Evolutionary conservation across 768 basidiomycete species (phyloP), one percentile per base, ranked within the genome.

Genomic region (Termitomyces sp.): DNA sequence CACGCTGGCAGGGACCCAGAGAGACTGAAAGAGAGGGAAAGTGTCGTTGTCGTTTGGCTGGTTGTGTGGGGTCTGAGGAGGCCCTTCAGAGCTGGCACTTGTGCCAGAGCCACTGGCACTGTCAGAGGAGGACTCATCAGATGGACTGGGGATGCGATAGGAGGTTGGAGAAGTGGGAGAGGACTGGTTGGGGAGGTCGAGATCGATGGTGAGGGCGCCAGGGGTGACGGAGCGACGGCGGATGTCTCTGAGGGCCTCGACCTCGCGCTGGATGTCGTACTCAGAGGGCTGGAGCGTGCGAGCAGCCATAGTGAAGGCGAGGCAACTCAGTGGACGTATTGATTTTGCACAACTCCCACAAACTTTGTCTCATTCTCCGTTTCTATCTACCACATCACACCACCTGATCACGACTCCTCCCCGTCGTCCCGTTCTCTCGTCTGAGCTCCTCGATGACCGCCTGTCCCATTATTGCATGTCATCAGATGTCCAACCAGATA

Each of bases 1-100:
- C 33, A 98, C 77, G 54, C 88, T 84, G 15, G 97, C 97, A 50
- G 97, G 97, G 27, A 99, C 94, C 97, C 97, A 99, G 79, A 56
- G 43, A 41, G 42, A 49, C 43, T 40, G 29, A 39, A 98, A 98
- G 60, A 98, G 83, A 70, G 93, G 89, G 64, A 87, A 86, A 2
- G 91, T 88, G 73, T 96, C 91, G 63, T 91, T 88, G 73, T 96
- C 91, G 63, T 91, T 86, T 36, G 79, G 68, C 65, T 70, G 72
- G 44, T 68, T 73, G 60, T 73, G 75, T 53, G 73, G 62, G 39
- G 60, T 60, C 36, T 61, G 53, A 44, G 53, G 57, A 15, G 60
- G 25, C 40, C 70, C 69, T 46, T 63, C 58, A 18, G 64, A 59
- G 54, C 58, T 53, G 51, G 56, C 54, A 33, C 63, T 60, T 45